phyloP scores from a whole-genome alignment of 2,329 filamentous ascomycete species.

The Claviceps fusiformis region DNA sequence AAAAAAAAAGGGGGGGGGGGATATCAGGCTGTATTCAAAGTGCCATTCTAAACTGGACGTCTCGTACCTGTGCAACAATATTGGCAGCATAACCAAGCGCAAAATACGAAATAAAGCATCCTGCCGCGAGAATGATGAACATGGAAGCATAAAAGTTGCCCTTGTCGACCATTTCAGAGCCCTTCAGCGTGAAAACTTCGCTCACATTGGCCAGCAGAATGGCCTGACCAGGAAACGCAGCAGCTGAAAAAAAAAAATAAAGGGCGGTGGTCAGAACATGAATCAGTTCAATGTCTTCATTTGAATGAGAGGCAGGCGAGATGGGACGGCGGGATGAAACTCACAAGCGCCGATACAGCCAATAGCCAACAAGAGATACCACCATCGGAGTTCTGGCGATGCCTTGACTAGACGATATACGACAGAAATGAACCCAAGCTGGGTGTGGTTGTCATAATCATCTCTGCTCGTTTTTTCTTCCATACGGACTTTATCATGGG shows the following conservation, averaged over 20 bases:
- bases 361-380: constrained; percentile 20
- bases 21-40: too few species aligned
- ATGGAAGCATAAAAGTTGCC: constrained; percentile 42
- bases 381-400: constrained; percentile 22
- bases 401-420: constrained; percentile 22
- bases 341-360: constrained; percentile 16
- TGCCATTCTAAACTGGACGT: constrained; percentile 2
- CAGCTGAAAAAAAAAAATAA: constrained; percentile 12
- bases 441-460: constrained; percentile 21
- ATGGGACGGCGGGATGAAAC: background rate
- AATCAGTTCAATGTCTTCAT: background rate
- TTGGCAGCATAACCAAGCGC: constrained; percentile 23
- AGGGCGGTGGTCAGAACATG: background rate
- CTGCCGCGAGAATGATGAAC: constrained; percentile 37
- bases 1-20: too few species aligned
- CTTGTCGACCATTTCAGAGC: constrained; percentile 17
- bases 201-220: constrained; percentile 28
- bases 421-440: constrained; percentile 16
- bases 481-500: constrained; percentile 17
- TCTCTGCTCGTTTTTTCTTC: constrained; percentile 22
- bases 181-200: constrained; percentile 24
- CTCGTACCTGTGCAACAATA: constrained; percentile 12
- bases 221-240: constrained; percentile 28
- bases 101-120: constrained; percentile 31
- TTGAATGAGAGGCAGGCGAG: background rate